phyloP scores from a whole-genome alignment of 176 grass and related monocot species.

The Typha latifolia region DNA sequence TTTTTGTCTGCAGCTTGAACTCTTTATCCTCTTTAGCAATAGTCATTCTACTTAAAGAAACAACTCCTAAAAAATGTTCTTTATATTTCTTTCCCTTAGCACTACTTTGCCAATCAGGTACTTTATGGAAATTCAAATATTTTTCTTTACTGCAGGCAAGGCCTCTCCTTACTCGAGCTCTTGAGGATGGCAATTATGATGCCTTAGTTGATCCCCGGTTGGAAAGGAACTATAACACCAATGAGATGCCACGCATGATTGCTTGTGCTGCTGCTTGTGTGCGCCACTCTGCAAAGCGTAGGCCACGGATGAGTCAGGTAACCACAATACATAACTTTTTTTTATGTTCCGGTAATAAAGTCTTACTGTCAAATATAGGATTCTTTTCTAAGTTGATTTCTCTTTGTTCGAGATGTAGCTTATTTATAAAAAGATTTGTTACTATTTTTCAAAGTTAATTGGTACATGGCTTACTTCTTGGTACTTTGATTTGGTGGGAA shows the following conservation, averaged over 20 bases:
- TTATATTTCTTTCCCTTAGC: too few relatives aligned
- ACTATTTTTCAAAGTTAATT: too few relatives aligned
- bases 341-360: neutral
- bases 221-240: constrained; percentile 44
- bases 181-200: constrained; percentile 62
- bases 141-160: constrained; percentile 49
- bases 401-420: neutral
- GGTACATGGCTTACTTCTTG: too few relatives aligned
- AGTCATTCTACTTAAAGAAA: too few relatives aligned
- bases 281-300: constrained; percentile 56
- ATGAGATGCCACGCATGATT: constrained; percentile 87
- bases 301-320: constrained; percentile 90
- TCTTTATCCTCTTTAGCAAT: neutral
- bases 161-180: constrained; percentile 52
- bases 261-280: constrained; percentile 84
- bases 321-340: neutral
- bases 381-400: neutral
- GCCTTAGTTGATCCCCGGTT: constrained; percentile 61
- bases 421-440: too few relatives aligned
- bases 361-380: neutral
- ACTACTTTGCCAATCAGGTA: too few relatives aligned
- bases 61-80: too few relatives aligned
- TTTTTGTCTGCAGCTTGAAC: neutral
- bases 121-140: neutral
- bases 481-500: too few relatives aligned